Percentiles rank a stretch among this genome's conserved stretches.
Conservation (phyloP, 2,329 filamentous ascomycete species). For the Monosporascus sp. region DNA sequence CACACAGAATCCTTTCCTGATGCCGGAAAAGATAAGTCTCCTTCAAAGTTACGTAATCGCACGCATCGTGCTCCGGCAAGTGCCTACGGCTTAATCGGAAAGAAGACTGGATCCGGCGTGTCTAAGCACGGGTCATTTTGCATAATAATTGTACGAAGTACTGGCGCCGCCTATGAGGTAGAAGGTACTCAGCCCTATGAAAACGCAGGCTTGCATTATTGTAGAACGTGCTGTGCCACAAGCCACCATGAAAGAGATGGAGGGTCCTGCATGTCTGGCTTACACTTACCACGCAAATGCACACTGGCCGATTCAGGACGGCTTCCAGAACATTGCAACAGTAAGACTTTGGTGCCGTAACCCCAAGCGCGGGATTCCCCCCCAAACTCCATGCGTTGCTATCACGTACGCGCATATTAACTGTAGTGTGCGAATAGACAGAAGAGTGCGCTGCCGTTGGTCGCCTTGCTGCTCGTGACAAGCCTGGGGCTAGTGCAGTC, state of each 20-base stretch:
- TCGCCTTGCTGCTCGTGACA: no score
- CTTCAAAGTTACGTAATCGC: no score
- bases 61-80: no score
- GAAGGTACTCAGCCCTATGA: slow-evolving; percentile 17
- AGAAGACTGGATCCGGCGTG: no score
- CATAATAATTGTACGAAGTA: neutral
- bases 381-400: neutral
- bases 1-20: no score
- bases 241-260: slow-evolving; percentile 13
- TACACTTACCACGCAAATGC: slow-evolving; percentile 3
- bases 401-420: neutral
- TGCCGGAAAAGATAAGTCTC: no score
- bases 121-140: neutral
- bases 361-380: neutral
- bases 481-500: no score
- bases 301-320: neutral
- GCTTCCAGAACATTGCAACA: neutral
- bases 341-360: neutral
- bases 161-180: neutral
- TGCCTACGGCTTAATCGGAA: no score
- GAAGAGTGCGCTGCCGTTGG: no score
- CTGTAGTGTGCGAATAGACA: neutral
- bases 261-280: slow-evolving; percentile 16
- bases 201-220: slow-evolving; percentile 4
- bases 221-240: slow-evolving; percentile 7